A percentile compares a stretch with the other conserved stretches of the same genome.
These are phyloP conservation scores for Zizania palustris DNA, from an alignment of 202 grass and related monocot genomes.

Conservation along the genomic window DNA sequence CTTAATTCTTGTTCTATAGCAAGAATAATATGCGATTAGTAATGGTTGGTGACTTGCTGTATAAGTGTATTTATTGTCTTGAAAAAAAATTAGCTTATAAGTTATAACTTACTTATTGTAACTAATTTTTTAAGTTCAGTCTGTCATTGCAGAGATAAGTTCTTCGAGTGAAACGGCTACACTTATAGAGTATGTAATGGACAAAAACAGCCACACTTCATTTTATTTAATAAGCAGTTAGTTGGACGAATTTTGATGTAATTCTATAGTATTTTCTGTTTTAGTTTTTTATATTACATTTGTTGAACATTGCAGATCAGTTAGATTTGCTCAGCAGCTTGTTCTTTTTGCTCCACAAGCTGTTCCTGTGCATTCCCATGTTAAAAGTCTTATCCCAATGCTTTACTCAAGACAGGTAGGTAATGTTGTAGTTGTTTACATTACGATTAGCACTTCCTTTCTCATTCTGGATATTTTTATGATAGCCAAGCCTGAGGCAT, in stretches of 20 bases:
- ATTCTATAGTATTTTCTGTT: conserved; percentile 25
- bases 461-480: conserved; percentile 36
- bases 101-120: neutral
- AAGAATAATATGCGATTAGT: neutral
- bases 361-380: conserved; percentile 88
- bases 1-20: neutral
- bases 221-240: conserved; percentile 36
- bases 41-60: too few species aligned
- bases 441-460: conserved; percentile 36
- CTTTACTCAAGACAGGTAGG: conserved; percentile 85
- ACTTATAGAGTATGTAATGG: conserved; percentile 78
- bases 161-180: conserved; percentile 85
- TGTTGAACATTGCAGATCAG: conserved; percentile 64
- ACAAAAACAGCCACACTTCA: conserved; percentile 33
- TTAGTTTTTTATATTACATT: conserved; percentile 28
- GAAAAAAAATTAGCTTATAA: conserved; percentile 18
- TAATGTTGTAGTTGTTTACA: conserved; percentile 38
- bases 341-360: conserved; percentile 99
- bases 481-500: conserved; percentile 91
- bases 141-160: conserved; percentile 98
- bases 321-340: conserved; percentile 97
- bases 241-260: conserved; percentile 24
- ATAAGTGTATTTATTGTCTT: conserved; percentile 12
- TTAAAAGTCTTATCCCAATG: conserved; percentile 75
- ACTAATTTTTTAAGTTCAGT: conserved; percentile 61